These are phyloP conservation scores for Boletus huronensis DNA, from an alignment of 768 basidiomycete genomes.

Conservation along the genomic window DNA sequence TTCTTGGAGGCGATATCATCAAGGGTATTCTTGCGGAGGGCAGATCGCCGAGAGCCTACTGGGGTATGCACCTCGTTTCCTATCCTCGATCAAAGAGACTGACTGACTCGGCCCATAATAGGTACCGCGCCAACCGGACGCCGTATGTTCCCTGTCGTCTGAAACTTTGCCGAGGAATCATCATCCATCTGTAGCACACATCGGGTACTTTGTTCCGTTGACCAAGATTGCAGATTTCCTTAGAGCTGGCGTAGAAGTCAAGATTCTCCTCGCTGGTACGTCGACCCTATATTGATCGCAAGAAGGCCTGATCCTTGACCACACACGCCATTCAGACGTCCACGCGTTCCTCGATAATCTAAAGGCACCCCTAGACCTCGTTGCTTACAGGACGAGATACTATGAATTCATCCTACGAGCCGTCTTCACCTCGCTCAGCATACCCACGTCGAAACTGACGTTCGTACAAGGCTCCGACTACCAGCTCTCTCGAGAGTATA, in stretches of 20 bases:
- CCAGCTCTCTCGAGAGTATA: constrained; percentile 90
- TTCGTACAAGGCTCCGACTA: constrained; percentile 91
- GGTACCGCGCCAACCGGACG: constrained; percentile 92
- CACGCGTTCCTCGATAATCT: constrained; percentile 98
- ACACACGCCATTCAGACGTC: constrained; percentile 52
- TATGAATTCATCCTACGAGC: constrained; percentile 79
- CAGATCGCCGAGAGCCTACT: constrained; percentile 80
- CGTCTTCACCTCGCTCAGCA: constrained; percentile 85
- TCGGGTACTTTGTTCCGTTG: constrained; percentile 94
- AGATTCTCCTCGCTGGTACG: constrained; percentile 74
- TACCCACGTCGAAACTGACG: constrained; percentile 77
- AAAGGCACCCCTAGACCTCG: constrained; percentile 92
- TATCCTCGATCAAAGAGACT: not conserved
- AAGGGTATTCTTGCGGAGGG: constrained; percentile 77
- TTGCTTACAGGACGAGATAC: constrained; percentile 84
- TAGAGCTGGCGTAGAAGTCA: constrained; percentile 87
- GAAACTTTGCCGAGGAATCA: not conserved
- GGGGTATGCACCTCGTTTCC: constrained; percentile 55
- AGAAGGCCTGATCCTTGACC: not conserved
- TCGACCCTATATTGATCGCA: not conserved
- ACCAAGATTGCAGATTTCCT: constrained; percentile 97
- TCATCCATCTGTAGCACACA: constrained; percentile 62
- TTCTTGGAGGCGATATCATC: constrained; percentile 81
- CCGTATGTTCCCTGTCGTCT: constrained; percentile 54
- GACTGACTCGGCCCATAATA: constrained; percentile 29